Evolutionary conservation across 257 asterid species (phyloP), one percentile per base, ranked within the genome.

Genomic region (Penstemon newberryi): DNA sequence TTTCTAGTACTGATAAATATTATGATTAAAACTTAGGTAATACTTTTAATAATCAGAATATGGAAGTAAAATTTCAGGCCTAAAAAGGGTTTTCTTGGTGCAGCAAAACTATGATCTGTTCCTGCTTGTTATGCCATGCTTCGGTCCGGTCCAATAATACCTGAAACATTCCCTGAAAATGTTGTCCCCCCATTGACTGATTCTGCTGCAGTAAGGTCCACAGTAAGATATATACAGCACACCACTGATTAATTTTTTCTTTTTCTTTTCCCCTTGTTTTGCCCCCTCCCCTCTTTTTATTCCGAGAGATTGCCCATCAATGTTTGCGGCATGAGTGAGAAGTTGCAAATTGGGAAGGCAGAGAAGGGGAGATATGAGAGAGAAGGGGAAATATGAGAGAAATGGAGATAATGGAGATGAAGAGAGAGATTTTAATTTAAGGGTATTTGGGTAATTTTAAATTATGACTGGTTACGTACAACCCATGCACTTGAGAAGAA

Each of bases 111-210:
- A 63, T 66, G 75, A 69, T 57, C 49, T 61, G 19, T 37, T 11
- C 33, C 53, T 55, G 45, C 61, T 52, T 45, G 66, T 53, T 66
- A 45, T 68, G 81, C 59, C 83, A 77, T 72, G 81, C 81, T 71
- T 79, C 10, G 7, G 19, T 63, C 69, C 62, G 11, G 37, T 37
- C 60, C 67, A 54, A 56, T 75, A 86, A 83, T 84, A 84, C 85
- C 84, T 69, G 54, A 62, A 77, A 81, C 81, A 79, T 83, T 74
- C 83, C 63, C 82, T 74, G 74, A 39, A n/a, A 40, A n/a, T 18
- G 59, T 64, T 84, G 89, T 84, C 83, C 57, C 67, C 33, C 79
- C 79, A 74, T 84, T 80, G 83, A 82, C 87, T 58, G 70, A 18
- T 52, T 75, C 44, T 50, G 56, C 69, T 45, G 7, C 56, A 9